Conservation (phyloP, 2,329 filamentous ascomycete genomes). For the Trichoderma asperellum region DNA sequence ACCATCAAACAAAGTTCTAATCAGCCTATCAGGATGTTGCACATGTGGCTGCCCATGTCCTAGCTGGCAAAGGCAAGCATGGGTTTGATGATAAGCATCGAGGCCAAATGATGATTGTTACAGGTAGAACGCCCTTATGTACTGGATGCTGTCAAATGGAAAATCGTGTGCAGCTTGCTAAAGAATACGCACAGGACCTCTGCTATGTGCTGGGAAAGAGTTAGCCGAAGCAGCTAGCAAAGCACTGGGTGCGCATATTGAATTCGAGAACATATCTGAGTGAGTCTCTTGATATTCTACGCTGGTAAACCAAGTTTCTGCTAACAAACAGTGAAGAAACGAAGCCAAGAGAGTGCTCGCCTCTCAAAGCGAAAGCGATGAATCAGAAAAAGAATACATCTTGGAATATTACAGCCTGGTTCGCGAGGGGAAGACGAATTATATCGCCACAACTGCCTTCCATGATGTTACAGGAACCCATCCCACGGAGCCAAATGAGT, state of each 20-base stretch:
- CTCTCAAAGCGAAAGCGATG: constrained; percentile 33
- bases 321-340: background rate
- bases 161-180: too few species aligned
- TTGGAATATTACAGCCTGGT: constrained; percentile 58
- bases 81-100: constrained; percentile 55
- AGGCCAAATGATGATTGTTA: constrained; percentile 55
- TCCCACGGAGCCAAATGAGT: constrained; percentile 52
- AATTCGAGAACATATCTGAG: constrained; percentile 36
- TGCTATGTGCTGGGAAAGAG: constrained; percentile 51
- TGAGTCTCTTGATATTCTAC: background rate
- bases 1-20: background rate
- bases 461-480: constrained; percentile 52
- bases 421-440: constrained; percentile 58
- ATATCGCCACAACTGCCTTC: constrained; percentile 55
- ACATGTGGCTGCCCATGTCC: constrained; percentile 52
- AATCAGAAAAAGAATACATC: constrained; percentile 51
- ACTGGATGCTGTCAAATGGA: too few species aligned
- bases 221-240: constrained; percentile 51
- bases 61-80: constrained; percentile 52
- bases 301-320: too few species aligned
- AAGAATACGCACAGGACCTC: constrained; percentile 43
- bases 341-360: constrained; percentile 30
- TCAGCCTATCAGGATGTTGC: constrained; percentile 48
- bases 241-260: constrained; percentile 45
- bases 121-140: too few species aligned